Evolutionary conservation across 2,329 filamentous ascomycete genomes (phyloP), one percentile per base, ranked within the genome.

Genomic region (Aspergillus tanneri): DNA sequence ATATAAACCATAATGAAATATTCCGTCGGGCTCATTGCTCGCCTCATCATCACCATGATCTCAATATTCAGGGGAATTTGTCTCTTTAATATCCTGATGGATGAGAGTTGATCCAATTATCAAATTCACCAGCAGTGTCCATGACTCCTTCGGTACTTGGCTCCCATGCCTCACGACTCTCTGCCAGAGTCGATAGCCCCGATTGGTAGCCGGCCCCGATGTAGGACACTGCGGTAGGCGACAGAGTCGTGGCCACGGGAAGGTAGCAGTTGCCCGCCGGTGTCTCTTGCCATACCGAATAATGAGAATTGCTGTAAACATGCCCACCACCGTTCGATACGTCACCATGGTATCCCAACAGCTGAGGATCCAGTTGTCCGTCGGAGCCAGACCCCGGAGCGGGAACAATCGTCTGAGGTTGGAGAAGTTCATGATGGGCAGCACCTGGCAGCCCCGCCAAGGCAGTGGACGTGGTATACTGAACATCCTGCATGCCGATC

Each of bases 71-170:
- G 37, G 21, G 27, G 16, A 12, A 39, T 41, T 32, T 11, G 21
- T 23, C 32, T 24, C 8, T 12, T 49, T 47, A 55, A 38, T 53
- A 61, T 37, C 48, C 48, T 3, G 38, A 42, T 14, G 30, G 38
- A 27, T 71, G 42, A 45, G 46, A 46, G 44, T 66, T 59, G 54
- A 77, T 64, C 73, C 73, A 77, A 39, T 72, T 70, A 37, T 77
- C 73, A 50, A 77, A 75, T 38, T 77, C 72, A 14, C 71, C 69
- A 32, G 66, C 67, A 41, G 74, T 68, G 46, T 70, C 58, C n/a
- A 68, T 60, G 28, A 47, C 56, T 46, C 70, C 60, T 24, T 55
- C 66, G 19, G 67, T 59, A 40, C 66, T 65, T 4, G 72, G 62
- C 60, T 71, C 70, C 59, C 70, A 72, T 28, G 59, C 42, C 56